phyloP scores from a whole-genome alignment of 192 early-diverging fungal species.

The Backusella morwellensis region DNA sequence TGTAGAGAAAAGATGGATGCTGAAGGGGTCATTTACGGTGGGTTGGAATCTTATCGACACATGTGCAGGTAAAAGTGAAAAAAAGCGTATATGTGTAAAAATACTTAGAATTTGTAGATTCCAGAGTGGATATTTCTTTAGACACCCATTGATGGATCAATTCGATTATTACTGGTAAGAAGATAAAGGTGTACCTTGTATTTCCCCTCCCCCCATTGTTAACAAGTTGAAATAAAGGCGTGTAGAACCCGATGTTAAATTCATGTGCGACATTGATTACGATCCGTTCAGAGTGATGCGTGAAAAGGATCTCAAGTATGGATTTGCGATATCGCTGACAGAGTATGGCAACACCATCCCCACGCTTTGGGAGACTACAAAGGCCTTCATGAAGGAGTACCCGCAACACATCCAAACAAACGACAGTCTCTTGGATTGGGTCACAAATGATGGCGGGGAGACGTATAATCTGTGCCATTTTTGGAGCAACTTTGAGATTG shows the following conservation, averaged over 20 bases:
- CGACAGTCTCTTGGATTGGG: constrained; percentile 32
- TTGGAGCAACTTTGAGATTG: constrained; percentile 81
- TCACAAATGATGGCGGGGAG: constrained; percentile 45
- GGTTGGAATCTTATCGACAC: constrained; percentile 64
- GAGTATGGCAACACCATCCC: constrained; percentile 60
- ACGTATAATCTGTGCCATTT: constrained; percentile 72
- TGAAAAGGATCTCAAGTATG: constrained; percentile 67
- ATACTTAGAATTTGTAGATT: constrained; percentile 41
- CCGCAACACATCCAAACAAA: constrained; percentile 35
- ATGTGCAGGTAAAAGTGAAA: constrained; percentile 60
- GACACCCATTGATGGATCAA: constrained; percentile 60
- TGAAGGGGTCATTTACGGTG: constrained; percentile 57
- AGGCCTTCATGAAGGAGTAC: constrained; percentile 49
- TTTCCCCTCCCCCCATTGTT: neutral
- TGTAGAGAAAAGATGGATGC: constrained; percentile 51
- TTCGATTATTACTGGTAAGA: constrained; percentile 88
- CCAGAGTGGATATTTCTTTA: constrained; percentile 73
- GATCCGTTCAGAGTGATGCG: constrained; percentile 73
- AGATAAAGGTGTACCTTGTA: constrained; percentile 30
- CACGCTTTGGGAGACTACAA: constrained; percentile 60
- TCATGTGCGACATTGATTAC: constrained; percentile 69
- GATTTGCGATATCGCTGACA: constrained; percentile 59
- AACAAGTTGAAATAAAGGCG: constrained; percentile 27
- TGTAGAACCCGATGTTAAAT: constrained; percentile 72
- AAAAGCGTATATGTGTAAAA: constrained; percentile 32